Evolutionary conservation across 2,329 filamentous ascomycete genomes (phyloP).

Genomic region (Ophiostoma perfectum): DNA sequence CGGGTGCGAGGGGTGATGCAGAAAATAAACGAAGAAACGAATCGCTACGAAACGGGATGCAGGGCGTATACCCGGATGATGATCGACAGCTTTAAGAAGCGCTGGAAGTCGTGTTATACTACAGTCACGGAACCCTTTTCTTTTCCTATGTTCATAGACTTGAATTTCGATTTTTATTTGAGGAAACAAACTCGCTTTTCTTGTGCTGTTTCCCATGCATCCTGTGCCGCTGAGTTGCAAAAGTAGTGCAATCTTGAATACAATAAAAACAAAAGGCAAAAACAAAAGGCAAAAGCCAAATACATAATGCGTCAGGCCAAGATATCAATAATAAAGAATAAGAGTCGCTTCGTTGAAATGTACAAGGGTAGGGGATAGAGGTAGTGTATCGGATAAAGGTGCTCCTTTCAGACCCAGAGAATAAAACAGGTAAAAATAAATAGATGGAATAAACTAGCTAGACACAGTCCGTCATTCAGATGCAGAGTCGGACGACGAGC

Average conservation of each 20-base stretch:
- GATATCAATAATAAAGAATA: neutral
- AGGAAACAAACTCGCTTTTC: neutral
- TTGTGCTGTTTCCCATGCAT: neutral
- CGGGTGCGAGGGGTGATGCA: neutral
- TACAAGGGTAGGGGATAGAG: neutral
- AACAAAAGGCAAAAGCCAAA: neutral
- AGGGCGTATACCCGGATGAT: no score
- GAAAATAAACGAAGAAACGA: no score
- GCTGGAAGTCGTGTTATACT: neutral
- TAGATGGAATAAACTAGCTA: neutral
- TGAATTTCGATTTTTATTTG: neutral
- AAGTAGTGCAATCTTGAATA: neutral
- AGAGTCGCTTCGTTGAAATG: constrained; percentile 9
- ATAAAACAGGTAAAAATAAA: neutral
- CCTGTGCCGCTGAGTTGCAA: constrained; percentile 4
- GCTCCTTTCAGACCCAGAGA: no score
- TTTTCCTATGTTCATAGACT: neutral
- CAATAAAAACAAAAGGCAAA: neutral
- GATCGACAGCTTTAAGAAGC: no score
- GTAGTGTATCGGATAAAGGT: neutral
- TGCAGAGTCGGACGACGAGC: neutral
- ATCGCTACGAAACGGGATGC: no score
- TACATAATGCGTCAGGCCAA: neutral
- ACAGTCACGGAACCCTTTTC: neutral
- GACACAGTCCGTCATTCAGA: neutral